A percentile compares a stretch with the other conserved stretches of the same genome.
Conservation (phyloP, 768 basidiomycete species). For the Termitomyces sp. region DNA sequence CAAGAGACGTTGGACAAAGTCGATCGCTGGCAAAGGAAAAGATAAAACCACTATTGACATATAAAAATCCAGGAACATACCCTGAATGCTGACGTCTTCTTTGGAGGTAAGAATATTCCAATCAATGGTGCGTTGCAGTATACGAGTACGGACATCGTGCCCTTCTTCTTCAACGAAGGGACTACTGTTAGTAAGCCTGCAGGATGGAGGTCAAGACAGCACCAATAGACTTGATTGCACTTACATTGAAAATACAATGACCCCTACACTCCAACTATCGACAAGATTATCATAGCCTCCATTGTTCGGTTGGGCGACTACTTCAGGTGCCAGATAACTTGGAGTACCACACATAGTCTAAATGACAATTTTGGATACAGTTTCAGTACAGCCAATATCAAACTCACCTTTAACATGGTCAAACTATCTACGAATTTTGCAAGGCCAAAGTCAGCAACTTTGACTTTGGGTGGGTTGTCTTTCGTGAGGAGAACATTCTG, state of each 20-base stretch:
- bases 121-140: slow-evolving; percentile 54
- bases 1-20: slow-evolving; percentile 67
- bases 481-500: slow-evolving; percentile 82
- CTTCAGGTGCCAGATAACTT: slow-evolving; percentile 89
- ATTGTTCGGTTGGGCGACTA: slow-evolving; percentile 59
- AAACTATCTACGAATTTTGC: slow-evolving; percentile 84
- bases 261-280: slow-evolving; percentile 95
- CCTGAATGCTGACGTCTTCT: slow-evolving; percentile 35
- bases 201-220: not conserved
- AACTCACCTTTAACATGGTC: slow-evolving; percentile 67
- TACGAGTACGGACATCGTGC: slow-evolving; percentile 55
- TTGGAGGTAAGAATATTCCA: slow-evolving; percentile 42
- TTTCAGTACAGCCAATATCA: not conserved
- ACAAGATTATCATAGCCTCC: slow-evolving; percentile 85
- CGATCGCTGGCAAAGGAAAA: slow-evolving; percentile 34
- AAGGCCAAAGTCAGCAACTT: slow-evolving; percentile 94
- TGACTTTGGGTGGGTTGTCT: slow-evolving; percentile 63
- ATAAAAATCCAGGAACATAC: slow-evolving; percentile 28
- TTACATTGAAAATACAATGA: slow-evolving; percentile 90
- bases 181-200: slow-evolving; percentile 67
- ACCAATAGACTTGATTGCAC: not conserved
- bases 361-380: not conserved
- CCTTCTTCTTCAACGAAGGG: slow-evolving; percentile 81
- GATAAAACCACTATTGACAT: not conserved
- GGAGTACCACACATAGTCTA: slow-evolving; percentile 97